Evolutionary conservation across 495 filamentous ascomycete species (phyloP), one percentile per base, ranked within the genome.

Genomic region (Aspergillus coremiiformis): DNA sequence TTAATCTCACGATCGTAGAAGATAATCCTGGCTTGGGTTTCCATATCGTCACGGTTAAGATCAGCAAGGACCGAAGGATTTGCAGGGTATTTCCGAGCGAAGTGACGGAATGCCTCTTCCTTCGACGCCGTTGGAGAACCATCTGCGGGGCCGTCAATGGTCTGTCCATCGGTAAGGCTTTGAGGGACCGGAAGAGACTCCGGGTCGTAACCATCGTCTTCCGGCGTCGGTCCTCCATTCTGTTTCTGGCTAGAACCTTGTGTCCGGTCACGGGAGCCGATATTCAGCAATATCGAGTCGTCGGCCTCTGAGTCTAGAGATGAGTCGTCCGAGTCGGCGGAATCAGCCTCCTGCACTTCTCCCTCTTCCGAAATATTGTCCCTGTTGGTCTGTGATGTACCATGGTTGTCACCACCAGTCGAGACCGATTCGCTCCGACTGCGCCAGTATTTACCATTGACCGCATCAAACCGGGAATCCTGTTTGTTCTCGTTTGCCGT

Each of bases 1-100:
- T 88, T 52, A 70, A 84, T 60, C 65, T 83, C 61, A 65, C 77
- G 61, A 75, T 81, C 56, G 76, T 85, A 66, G 72, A 72, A 72
- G n/a, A 78, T 60, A 37, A 56, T 64, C 41, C 57, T 63, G 10
- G 71, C 58, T 53, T 77, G 72, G 1, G 59, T 53, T 41, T 72
- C 65, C 49, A 77, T 61, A 45, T 80, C 75, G 22, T 69, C 54
- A 17, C 65, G 52, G 33, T 61, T 52, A 24, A 80, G 59, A 52
- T 80, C 76, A 7, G 70, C 63, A 50, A 80, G 58, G 10, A 59
- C 54, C 20, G 55, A 52, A 15, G 73, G 72, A 5, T 68, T 52
- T 30, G 60, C 63, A 9, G 67, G 64, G 45, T 75, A 75, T 33
- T 65, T 73, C 30, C 53, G 42, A 5, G 67, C 56, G 50, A 69